Conservation (phyloP, 192 early-diverging fungal genomes). For the Funneliformis geosporum region DNA sequence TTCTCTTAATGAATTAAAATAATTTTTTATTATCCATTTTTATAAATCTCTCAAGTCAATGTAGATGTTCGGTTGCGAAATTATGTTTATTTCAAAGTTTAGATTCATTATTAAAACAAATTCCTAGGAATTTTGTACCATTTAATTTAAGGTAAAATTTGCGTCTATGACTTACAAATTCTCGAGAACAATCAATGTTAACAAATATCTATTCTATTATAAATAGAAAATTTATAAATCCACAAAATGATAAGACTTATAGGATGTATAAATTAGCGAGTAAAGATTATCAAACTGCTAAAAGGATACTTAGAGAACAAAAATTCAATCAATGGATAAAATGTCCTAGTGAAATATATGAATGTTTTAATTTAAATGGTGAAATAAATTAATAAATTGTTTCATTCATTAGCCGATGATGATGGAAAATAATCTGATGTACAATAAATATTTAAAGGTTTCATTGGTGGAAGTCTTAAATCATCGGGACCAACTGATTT, state of each 20-base stretch:
- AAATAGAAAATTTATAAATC: not conserved
- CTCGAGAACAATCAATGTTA: not conserved
- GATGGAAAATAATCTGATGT: conserved; percentile 28
- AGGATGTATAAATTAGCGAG: not conserved
- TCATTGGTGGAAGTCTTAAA: conserved; percentile 24
- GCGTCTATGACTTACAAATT: no score
- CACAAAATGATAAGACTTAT: conserved; percentile 2
- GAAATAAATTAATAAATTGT: not conserved
- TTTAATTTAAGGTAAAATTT: conserved; percentile 15
- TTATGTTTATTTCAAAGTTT: conserved; percentile 7
- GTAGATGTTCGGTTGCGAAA: conserved; percentile 24
- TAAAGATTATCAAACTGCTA: conserved; percentile 28
- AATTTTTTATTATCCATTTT: not conserved
- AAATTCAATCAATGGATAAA: conserved; percentile 21
- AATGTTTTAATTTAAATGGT: conserved; percentile 1
- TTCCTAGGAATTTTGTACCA: not conserved
- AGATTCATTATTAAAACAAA: not conserved
- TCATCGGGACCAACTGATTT: conserved; percentile 22
- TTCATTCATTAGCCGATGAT: not conserved
- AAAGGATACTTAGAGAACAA: conserved; percentile 6
- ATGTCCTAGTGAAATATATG: conserved; percentile 27
- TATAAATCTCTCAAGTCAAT: not conserved
- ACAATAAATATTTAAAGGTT: conserved; percentile 26
- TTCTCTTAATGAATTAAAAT: not conserved
- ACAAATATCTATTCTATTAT: not conserved